Evolutionary conservation across 73 alveolate genomes (phyloP), one percentile per base, ranked within the genome.

Genomic region (Paraurostyla sp.): DNA sequence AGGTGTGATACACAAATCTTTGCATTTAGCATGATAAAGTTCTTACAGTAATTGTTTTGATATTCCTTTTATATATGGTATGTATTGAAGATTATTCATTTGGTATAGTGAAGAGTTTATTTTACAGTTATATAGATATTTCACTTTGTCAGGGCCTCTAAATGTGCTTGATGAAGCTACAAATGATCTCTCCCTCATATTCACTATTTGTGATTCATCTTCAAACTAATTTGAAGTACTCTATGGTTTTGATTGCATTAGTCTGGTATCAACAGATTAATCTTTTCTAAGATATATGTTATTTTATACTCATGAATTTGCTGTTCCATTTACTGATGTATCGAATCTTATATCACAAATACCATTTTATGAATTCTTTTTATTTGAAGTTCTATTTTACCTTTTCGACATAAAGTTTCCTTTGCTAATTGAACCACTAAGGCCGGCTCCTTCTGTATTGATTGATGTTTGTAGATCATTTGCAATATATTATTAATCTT

Each of bases 181-280:
- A 73, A 73, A 73, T 65, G 56, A 38, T 65, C 20, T 32, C 6
- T 65, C 82, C 25, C 41, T 65, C 82, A 65, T 65, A 65, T 65
- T 65, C 18, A n/a, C 6, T 6, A 65, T 33, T 59, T 6, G 2
- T 59, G 25, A 56, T 56, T 25, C 50, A 27, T 60, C 45, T 4
- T 60, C 4, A 60, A 60, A 6, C 25, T 25, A 13, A 20, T 6
- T 13, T 27, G 3, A 29, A 30, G 7, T 25, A 60, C 13, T 60
- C 50, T 60, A 4, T 60, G 49, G 6, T 60, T 9, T 9, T 27
- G 32, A 3, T 23, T 30, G 78, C 51, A 60, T 25, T 9, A 13
- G 25, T 60, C 45, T 65, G 18, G 38, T 7, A 6, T 40, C 46
- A 3, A 11, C 40, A 16, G 82, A 65, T 22, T 16, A 38, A 6